These are phyloP conservation scores for Neocucurbitaria cava DNA, from an alignment of 2,329 filamentous ascomycete genomes.

Conservation along the genomic window DNA sequence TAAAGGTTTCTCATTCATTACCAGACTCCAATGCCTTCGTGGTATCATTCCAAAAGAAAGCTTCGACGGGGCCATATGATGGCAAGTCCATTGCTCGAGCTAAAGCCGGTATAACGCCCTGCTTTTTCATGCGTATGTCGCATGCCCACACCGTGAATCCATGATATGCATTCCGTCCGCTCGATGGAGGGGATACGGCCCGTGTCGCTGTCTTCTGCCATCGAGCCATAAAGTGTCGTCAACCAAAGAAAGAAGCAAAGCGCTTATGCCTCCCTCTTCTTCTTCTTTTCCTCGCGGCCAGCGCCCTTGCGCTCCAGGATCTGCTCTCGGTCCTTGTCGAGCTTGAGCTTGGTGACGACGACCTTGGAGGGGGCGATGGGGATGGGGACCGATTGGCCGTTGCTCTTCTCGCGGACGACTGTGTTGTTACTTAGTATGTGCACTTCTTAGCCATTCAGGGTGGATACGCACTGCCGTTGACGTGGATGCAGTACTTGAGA, in stretches of 20 bases:
- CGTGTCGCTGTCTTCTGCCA: slow-evolving; percentile 39
- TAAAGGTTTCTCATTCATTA: slow-evolving; percentile 32
- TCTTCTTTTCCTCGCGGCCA: slow-evolving; percentile 77
- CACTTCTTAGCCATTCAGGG: not conserved
- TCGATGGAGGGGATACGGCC: slow-evolving; percentile 43
- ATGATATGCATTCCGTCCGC: slow-evolving; percentile 50
- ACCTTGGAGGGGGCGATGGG: slow-evolving; percentile 97
- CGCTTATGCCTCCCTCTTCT: slow-evolving; percentile 66
- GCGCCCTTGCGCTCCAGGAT: slow-evolving; percentile 85
- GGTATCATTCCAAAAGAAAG: slow-evolving; percentile 42
- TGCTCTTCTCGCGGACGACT: slow-evolving; percentile 95
- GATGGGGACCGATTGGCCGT: slow-evolving; percentile 93
- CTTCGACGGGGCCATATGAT: slow-evolving; percentile 42
- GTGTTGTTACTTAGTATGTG: slow-evolving; percentile 27
- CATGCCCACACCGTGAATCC: slow-evolving; percentile 45
- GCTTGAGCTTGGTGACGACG: slow-evolving; percentile 98
- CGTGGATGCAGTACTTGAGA: slow-evolving; percentile 90
- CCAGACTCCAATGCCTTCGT: slow-evolving; percentile 34
- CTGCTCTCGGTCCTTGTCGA: slow-evolving; percentile 91
- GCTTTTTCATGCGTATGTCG: slow-evolving; percentile 44
- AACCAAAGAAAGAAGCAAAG: slow-evolving; percentile 37
- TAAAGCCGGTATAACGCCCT: slow-evolving; percentile 48
- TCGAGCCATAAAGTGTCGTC: slow-evolving; percentile 49
- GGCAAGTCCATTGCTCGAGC: slow-evolving; percentile 47
- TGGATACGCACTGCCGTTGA: slow-evolving; percentile 71